These are phyloP conservation scores for Arabis hirsuta DNA, from an alignment of 345 rosid genomes.

Conservation along the genomic window DNA sequence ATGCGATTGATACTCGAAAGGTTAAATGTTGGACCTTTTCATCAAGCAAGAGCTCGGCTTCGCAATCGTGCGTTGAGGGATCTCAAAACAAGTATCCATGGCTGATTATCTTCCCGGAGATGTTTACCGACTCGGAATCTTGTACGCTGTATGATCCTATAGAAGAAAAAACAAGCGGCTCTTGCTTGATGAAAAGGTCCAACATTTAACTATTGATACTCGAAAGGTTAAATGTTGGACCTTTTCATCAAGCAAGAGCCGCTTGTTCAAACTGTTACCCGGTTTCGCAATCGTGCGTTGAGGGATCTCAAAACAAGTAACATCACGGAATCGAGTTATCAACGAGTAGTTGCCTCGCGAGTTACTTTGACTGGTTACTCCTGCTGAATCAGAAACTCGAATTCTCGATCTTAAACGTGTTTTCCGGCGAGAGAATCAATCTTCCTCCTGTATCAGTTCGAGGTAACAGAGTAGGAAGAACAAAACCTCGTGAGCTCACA, in stretches of 20 bases:
- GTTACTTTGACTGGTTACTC: not conserved
- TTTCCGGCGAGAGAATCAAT: not conserved
- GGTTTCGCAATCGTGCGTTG: too few species aligned
- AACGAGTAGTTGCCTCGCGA: not conserved
- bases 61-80: not conserved
- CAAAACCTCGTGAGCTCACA: not conserved
- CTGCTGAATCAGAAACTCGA: not conserved
- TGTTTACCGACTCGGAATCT: not conserved
- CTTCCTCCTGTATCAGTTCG: not conserved
- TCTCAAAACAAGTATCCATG: not conserved
- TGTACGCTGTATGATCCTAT: not conserved
- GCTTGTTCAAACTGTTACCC: too few species aligned
- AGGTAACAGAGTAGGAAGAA: not conserved
- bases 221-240: too few species aligned
- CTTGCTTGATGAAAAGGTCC: too few species aligned
- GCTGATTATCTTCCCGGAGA: not conserved
- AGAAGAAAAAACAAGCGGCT: not conserved
- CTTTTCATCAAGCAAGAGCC: too few species aligned
- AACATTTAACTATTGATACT: too few species aligned
- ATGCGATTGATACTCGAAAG: conserved; percentile 2
- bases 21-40: not conserved
- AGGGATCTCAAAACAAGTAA: too few species aligned
- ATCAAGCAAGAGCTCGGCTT: not conserved
- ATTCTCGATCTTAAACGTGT: not conserved
- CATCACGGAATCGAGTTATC: not conserved